These are phyloP conservation scores for Pouteria glomerata DNA, from an alignment of 148 eudicot genomes.

Conservation along the genomic window DNA sequence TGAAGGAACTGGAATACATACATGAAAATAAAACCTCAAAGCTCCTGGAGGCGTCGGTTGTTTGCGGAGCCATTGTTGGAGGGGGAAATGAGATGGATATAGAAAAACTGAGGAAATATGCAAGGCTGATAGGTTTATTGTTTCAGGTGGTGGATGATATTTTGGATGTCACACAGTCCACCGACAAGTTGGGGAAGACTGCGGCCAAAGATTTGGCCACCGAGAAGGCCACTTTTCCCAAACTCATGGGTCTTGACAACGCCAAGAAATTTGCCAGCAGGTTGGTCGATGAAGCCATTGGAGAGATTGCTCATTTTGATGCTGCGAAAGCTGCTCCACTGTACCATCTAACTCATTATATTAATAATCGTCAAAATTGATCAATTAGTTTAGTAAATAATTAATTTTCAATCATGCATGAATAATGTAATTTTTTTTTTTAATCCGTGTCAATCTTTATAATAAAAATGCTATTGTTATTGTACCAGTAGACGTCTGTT, in stretches of 20 bases:
- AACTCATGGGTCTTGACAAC: conserved; percentile 31
- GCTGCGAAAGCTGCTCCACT: conserved; percentile 28
- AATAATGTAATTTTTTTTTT: too few species aligned
- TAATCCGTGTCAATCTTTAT: too few species aligned
- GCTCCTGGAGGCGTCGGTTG: conserved; percentile 34
- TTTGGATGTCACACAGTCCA: conserved; percentile 27
- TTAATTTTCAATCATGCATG: too few species aligned
- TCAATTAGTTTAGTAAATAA: too few species aligned
- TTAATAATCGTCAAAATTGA: conserved; percentile 19
- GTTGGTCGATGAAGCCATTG: conserved; percentile 23
- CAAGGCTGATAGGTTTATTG: conserved; percentile 28
- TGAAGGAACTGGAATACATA: conserved; percentile 28
- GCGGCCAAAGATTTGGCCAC: conserved; percentile 32
- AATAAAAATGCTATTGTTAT: too few species aligned
- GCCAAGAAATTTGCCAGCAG: conserved; percentile 28
- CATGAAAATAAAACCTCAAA: conserved; percentile 36
- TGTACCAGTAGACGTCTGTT: too few species aligned
- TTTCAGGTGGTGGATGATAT: conserved; percentile 44
- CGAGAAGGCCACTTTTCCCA: conserved; percentile 36
- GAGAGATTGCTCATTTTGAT: conserved; percentile 27
- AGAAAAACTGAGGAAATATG: conserved; percentile 32
- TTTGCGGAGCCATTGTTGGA: conserved; percentile 33
- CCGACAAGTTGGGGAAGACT: conserved; percentile 34
- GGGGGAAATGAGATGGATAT: conserved; percentile 24
- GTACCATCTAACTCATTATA: conserved; percentile 30